Conservation (phyloP, 140 eudicot species). For the Eryngium alpinum region DNA sequence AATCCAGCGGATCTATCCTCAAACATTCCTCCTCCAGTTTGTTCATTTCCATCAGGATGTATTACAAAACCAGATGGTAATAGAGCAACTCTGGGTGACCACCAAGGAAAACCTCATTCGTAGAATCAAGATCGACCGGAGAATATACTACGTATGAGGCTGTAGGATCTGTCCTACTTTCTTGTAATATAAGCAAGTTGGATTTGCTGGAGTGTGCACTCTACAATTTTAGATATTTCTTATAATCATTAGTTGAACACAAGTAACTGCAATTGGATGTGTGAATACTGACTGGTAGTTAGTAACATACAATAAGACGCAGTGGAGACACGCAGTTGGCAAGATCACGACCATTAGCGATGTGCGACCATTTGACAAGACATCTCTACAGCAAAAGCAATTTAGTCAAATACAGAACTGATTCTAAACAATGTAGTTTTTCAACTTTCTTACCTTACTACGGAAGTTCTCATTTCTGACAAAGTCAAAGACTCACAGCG, state of each 20-base stretch:
- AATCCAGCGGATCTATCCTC: constrained; percentile 56
- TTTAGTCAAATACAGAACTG: too few relatives aligned
- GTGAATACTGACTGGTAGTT: background rate
- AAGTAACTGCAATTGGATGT: background rate
- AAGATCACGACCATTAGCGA: constrained; percentile 90
- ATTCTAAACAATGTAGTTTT: too few relatives aligned
- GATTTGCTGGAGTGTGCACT: constrained; percentile 79
- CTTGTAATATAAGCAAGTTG: constrained; percentile 94
- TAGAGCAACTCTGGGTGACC: constrained; percentile 90
- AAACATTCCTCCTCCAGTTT: constrained; percentile 27
- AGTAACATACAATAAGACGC: constrained; percentile 77
- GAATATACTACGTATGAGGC: constrained; percentile 91
- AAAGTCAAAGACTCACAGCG: constrained; percentile 48
- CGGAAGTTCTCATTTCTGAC: constrained; percentile 73
- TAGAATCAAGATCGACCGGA: constrained; percentile 73
- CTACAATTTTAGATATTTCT: constrained; percentile 28
- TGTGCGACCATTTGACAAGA: constrained; percentile 75
- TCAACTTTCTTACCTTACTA: constrained; percentile 46
- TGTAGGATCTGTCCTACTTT: constrained; percentile 73
- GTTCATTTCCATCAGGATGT: constrained; percentile 74
- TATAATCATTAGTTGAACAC: background rate
- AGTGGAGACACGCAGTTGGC: constrained; percentile 89
- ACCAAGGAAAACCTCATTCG: constrained; percentile 74
- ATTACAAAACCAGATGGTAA: constrained; percentile 93
- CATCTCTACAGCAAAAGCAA: too few relatives aligned